phyloP scores from a whole-genome alignment of 2,329 filamentous ascomycete species.

The Ophiosphaerella narmari region DNA sequence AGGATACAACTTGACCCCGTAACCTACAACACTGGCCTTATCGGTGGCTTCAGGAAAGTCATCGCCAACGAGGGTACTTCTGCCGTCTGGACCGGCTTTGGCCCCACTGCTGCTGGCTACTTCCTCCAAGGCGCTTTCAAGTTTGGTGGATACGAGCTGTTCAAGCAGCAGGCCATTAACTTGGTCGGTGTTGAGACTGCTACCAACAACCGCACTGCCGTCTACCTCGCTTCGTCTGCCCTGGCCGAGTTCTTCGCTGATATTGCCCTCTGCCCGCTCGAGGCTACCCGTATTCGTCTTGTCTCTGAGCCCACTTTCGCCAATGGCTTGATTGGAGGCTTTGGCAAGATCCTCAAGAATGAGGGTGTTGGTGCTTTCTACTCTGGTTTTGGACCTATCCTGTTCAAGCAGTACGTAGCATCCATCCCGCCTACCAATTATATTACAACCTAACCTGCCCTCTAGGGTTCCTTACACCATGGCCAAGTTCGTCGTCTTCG shows the following conservation, averaged over 20 bases:
- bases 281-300: conserved; percentile 92
- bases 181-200: conserved; percentile 70
- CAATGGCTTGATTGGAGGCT: conserved; percentile 76
- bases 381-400: conserved; percentile 74
- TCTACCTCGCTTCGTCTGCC: conserved; percentile 74
- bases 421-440: too few relatives aligned
- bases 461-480: conserved; percentile 86
- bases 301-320: conserved; percentile 87
- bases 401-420: conserved; percentile 49
- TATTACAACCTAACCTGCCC: conserved; percentile 20
- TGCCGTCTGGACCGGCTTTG: conserved; percentile 83
- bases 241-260: conserved; percentile 70
- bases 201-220: conserved; percentile 76
- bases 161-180: conserved; percentile 92
- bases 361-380: conserved; percentile 89
- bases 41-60: conserved; percentile 86
- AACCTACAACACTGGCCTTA: conserved; percentile 86
- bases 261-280: conserved; percentile 85
- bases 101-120: conserved; percentile 86
- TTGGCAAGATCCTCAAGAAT: conserved; percentile 79
- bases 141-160: conserved; percentile 94
- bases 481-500: conserved; percentile 93
- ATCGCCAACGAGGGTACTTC: conserved; percentile 77
- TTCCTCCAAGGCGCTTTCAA: conserved; percentile 94
- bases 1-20: conserved; percentile 89